phyloP scores from a whole-genome alignment of 2,329 filamentous ascomycete species.

The Didymellaceae sp. region DNA sequence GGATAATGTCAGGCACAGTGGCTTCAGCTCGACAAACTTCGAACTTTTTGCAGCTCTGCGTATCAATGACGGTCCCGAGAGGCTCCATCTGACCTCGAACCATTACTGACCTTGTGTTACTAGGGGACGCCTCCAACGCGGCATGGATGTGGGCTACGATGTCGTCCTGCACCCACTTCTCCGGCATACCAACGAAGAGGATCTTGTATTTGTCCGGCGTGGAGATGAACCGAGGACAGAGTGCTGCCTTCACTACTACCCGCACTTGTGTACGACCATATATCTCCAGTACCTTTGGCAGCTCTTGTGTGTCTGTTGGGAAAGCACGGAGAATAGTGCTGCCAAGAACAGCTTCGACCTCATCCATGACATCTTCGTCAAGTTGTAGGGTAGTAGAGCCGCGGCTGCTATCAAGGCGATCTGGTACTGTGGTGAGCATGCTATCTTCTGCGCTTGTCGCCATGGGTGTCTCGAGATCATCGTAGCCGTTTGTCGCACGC shows the following conservation, averaged over 20 bases:
- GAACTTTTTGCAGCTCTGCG: constrained; percentile 36
- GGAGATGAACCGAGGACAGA: constrained; percentile 34
- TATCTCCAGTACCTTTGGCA: constrained; percentile 33
- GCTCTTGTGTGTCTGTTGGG: constrained; percentile 26
- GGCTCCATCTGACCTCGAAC: constrained; percentile 44
- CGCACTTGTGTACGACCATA: constrained; percentile 39
- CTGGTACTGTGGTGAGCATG: constrained; percentile 38
- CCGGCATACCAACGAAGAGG: constrained; percentile 40
- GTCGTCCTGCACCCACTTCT: constrained; percentile 39
- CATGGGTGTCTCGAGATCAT: constrained; percentile 25
- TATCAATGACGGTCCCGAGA: constrained; percentile 37
- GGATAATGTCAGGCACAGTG: constrained; percentile 7
- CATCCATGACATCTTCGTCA: constrained; percentile 29
- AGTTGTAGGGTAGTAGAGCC: constrained; percentile 30
- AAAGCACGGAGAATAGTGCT: constrained; percentile 34
- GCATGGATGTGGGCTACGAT: constrained; percentile 40
- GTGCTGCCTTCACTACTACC: constrained; percentile 36
- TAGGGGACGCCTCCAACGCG: constrained; percentile 40
- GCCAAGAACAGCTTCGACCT: constrained; percentile 22
- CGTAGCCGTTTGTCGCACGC: constrained; percentile 22
- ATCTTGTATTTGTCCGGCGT: constrained; percentile 41
- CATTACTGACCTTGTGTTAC: constrained; percentile 44
- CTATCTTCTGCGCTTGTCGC: constrained; percentile 34
- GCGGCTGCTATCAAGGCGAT: constrained; percentile 32
- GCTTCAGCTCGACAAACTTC: constrained; percentile 17